These are phyloP conservation scores for Penicillium expansum DNA, from an alignment of 2,329 filamentous ascomycete species.

Conservation along the genomic window DNA sequence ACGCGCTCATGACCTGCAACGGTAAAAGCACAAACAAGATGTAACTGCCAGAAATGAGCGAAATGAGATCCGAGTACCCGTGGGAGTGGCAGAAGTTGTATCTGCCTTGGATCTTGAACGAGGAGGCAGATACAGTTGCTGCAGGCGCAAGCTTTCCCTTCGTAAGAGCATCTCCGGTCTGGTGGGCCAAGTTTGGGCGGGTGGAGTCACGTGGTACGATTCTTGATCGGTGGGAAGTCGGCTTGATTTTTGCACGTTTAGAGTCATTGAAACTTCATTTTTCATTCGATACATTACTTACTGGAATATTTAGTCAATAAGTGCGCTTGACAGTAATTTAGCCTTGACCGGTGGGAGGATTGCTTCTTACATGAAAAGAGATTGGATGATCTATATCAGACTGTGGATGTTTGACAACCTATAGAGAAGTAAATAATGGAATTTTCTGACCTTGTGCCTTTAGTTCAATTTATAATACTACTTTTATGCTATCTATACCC, in stretches of 20 bases:
- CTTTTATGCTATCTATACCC: background rate
- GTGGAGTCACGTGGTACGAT: constrained; percentile 1
- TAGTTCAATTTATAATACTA: background rate
- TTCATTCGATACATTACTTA: background rate
- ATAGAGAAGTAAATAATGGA: background rate
- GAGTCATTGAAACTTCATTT: background rate
- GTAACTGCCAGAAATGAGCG: constrained; percentile 1
- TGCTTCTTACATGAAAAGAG: background rate
- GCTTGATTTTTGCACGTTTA: background rate
- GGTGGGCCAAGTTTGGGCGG: constrained; percentile 10
- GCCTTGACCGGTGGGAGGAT: background rate
- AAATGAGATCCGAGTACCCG: background rate
- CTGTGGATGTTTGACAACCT: background rate
- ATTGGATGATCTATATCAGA: background rate
- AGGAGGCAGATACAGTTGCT: constrained; percentile 13
- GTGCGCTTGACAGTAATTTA: background rate
- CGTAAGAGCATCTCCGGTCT: constrained; percentile 8
- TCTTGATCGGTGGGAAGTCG: background rate
- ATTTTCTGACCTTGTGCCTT: background rate
- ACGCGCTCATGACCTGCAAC: constrained; percentile 14
- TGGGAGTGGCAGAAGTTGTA: constrained; percentile 4
- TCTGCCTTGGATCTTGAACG: constrained; percentile 10
- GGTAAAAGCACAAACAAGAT: constrained; percentile 4
- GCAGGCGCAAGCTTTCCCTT: constrained; percentile 12
- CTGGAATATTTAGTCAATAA: background rate